Conservation (phyloP, 148 eudicot species). For the Nepenthes mirabilis region DNA sequence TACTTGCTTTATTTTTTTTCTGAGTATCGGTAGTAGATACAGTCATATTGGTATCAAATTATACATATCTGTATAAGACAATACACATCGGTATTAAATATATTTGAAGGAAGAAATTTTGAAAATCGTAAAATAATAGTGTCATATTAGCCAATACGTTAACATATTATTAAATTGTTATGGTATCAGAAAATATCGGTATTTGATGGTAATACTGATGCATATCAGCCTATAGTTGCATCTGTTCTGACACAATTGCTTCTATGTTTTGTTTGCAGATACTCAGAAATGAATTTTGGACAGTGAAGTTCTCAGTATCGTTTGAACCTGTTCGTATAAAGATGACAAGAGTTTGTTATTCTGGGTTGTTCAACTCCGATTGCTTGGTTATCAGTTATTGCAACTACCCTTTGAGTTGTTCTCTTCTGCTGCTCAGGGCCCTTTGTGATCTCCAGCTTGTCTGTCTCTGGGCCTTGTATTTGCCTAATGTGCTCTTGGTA, state of each 20-base stretch:
- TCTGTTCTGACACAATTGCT: background rate
- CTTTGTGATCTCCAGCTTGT: constrained; percentile 45
- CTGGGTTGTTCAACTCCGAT: constrained; percentile 11
- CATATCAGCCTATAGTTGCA: too few species aligned
- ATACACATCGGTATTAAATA: too few species aligned
- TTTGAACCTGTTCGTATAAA: constrained; percentile 20
- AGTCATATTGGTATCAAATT: too few species aligned
- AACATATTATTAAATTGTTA: too few species aligned
- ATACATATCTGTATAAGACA: too few species aligned
- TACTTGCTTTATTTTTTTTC: background rate
- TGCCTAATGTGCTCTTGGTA: constrained; percentile 44
- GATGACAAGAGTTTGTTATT: constrained; percentile 1
- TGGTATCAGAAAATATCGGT: too few species aligned
- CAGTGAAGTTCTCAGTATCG: constrained; percentile 42
- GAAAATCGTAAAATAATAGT: too few species aligned
- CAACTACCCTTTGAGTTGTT: constrained; percentile 15
- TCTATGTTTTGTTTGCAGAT: constrained; percentile 33
- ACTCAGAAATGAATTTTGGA: constrained; percentile 89
- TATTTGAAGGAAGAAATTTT: too few species aligned
- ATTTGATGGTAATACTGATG: too few species aligned
- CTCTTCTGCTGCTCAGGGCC: constrained; percentile 34
- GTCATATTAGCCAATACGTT: too few species aligned
- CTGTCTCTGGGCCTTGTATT: constrained; percentile 59
- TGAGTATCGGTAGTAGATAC: too few species aligned
- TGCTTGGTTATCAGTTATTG: constrained; percentile 12